Conservation (phyloP, 2,329 filamentous ascomycete genomes). For the Septoria petroselini region DNA sequence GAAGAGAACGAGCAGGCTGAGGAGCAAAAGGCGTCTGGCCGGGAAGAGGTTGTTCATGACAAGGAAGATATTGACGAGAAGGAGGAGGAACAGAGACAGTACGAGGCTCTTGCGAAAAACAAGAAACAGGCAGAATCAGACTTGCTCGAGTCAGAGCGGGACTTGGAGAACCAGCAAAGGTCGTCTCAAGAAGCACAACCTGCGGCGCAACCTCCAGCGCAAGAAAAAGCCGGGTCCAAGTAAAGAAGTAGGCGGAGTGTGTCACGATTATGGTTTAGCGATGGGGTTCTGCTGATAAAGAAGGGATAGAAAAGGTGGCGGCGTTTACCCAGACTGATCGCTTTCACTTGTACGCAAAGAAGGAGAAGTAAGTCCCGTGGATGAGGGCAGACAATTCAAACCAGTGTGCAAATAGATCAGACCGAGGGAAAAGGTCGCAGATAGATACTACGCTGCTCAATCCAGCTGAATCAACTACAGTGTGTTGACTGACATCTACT, state of each 20-base stretch:
- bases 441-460: slow-evolving; percentile 11
- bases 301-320: neutral
- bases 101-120: slow-evolving; percentile 30
- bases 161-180: slow-evolving; percentile 26
- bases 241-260: neutral
- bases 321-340: neutral
- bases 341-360: neutral
- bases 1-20: slow-evolving; percentile 93
- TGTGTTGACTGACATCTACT: no score
- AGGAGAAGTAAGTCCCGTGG: neutral
- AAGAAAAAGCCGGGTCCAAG: neutral
- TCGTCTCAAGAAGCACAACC: neutral
- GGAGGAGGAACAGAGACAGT: slow-evolving; percentile 54
- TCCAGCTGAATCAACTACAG: no score
- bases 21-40: slow-evolving; percentile 70
- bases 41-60: slow-evolving; percentile 59
- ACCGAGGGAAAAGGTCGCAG: neutral
- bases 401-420: neutral
- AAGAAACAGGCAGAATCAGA: slow-evolving; percentile 17
- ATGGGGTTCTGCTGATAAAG: slow-evolving; percentile 2
- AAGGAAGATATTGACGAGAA: slow-evolving; percentile 93
- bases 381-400: neutral
- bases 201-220: neutral
- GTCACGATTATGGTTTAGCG: slow-evolving; percentile 1
- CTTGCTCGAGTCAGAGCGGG: slow-evolving; percentile 29